phyloP scores from a whole-genome alignment of 1,284 basidiomycete species.

The Ceratobasidium sp. region DNA sequence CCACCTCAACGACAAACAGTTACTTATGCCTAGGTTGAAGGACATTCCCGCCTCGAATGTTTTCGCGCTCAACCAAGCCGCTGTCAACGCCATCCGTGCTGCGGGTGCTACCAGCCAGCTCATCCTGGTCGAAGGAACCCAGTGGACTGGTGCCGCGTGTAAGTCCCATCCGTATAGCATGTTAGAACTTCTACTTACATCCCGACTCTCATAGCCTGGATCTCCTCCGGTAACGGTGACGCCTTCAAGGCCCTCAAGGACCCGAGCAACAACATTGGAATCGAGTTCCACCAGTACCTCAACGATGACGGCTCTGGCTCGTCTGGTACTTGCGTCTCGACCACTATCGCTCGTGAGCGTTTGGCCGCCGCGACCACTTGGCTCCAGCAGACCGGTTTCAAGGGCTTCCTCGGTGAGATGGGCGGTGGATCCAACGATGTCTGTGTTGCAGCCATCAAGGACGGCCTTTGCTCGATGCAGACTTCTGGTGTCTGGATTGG shows the following conservation, averaged over 20 bases:
- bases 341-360: slow-evolving; percentile 73
- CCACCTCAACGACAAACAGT: slow-evolving; percentile 59
- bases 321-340: slow-evolving; percentile 66
- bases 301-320: slow-evolving; percentile 76
- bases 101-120: slow-evolving; percentile 70
- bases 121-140: slow-evolving; percentile 62
- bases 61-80: slow-evolving; percentile 66
- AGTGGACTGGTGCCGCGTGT: slow-evolving; percentile 59
- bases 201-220: slow-evolving; percentile 62
- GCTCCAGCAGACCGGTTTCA: slow-evolving; percentile 70
- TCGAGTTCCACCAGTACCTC: slow-evolving; percentile 80
- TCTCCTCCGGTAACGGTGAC: slow-evolving; percentile 68
- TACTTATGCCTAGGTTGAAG: slow-evolving; percentile 28
- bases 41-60: slow-evolving; percentile 40
- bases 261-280: slow-evolving; percentile 72
- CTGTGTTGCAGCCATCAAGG: too few relatives aligned
- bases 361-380: slow-evolving; percentile 68
- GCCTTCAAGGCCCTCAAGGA: slow-evolving; percentile 69
- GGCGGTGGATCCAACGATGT: too few relatives aligned
- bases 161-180: slow-evolving; percentile 40
- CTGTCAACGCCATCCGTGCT: slow-evolving; percentile 74
- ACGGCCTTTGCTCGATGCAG: too few relatives aligned
- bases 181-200: too few relatives aligned
- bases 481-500: too few relatives aligned
- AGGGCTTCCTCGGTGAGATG: slow-evolving; percentile 76